Evolutionary conservation across 192 early-diverging fungal genomes (phyloP).

Genomic region (Hyaloraphidium curvatum): DNA sequence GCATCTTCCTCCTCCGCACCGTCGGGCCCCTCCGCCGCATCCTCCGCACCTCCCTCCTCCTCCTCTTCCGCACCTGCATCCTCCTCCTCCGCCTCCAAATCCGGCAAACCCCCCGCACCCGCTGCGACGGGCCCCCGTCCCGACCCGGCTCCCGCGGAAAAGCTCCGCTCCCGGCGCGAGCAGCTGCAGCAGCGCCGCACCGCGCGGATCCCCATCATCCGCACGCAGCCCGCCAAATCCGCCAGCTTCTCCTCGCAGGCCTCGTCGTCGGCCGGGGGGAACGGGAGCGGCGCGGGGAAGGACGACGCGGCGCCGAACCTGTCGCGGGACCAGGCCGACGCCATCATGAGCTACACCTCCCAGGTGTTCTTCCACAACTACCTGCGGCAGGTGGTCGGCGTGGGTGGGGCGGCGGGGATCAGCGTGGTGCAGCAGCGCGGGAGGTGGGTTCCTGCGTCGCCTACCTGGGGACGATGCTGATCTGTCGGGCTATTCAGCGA

Average conservation of each 20-base stretch:
- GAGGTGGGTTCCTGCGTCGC: no score
- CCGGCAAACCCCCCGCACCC: no score
- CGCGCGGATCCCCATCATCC: background rate
- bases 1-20: no score
- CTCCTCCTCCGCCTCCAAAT: no score
- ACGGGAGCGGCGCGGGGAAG: background rate
- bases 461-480: no score
- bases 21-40: no score
- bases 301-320: background rate
- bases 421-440: background rate
- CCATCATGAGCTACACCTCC: background rate
- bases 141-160: background rate
- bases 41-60: no score
- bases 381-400: background rate
- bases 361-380: background rate
- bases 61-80: no score
- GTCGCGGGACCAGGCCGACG: background rate
- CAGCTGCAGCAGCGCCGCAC: background rate
- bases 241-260: background rate
- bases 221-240: background rate
- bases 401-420: background rate
- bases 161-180: background rate
- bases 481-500: no score
- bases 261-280: background rate
- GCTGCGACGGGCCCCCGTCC: background rate